These are phyloP conservation scores for Raphanus raphanistrum DNA, from an alignment of 345 rosid genomes.

Conservation along the genomic window DNA sequence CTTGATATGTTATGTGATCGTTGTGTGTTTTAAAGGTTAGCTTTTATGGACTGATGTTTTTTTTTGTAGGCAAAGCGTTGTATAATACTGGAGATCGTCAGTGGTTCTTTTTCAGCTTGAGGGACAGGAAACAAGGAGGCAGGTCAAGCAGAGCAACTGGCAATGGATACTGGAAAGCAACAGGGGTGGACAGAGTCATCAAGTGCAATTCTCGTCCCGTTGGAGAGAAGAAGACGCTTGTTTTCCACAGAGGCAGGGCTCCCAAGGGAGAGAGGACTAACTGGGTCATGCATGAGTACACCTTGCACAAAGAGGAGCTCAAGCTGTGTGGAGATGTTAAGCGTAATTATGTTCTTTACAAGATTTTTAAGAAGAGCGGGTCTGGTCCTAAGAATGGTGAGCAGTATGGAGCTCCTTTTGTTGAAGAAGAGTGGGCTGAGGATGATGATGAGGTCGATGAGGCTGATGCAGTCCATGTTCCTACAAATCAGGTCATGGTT, in stretches of 20 bases:
- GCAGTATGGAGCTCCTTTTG: conserved; percentile 92
- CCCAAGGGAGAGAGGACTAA: conserved; percentile 80
- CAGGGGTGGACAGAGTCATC: conserved; percentile 74
- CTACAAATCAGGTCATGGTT: conserved; percentile 33
- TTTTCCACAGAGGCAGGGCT: conserved; percentile 80
- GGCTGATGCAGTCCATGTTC: conserved; percentile 21
- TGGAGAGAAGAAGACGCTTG: conserved; percentile 85
- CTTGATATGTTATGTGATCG: not conserved
- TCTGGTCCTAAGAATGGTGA: conserved; percentile 97
- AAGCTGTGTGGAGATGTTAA: conserved; percentile 60
- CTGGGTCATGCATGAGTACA: conserved; percentile 98
- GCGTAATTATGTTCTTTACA: conserved; percentile 78
- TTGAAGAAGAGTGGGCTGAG: conserved; percentile 78
- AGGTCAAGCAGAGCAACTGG: conserved; percentile 80
- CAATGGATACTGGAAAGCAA: conserved; percentile 86
- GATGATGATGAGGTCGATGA: conserved; percentile 46
- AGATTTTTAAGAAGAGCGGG: conserved; percentile 86
- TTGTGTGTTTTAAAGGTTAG: not conserved
- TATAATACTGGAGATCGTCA: conserved; percentile 85
- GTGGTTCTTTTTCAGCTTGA: conserved; percentile 87
- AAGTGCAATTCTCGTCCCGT: conserved; percentile 54
- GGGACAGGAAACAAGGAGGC: conserved; percentile 83
- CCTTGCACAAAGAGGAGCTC: conserved; percentile 74
- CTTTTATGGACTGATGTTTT: not conserved
- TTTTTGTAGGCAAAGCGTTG: conserved; percentile 57